Evolutionary conservation across 2,329 filamentous ascomycete genomes (phyloP), one percentile per base, ranked within the genome.

Genomic region (Neofusicoccum sp.): DNA sequence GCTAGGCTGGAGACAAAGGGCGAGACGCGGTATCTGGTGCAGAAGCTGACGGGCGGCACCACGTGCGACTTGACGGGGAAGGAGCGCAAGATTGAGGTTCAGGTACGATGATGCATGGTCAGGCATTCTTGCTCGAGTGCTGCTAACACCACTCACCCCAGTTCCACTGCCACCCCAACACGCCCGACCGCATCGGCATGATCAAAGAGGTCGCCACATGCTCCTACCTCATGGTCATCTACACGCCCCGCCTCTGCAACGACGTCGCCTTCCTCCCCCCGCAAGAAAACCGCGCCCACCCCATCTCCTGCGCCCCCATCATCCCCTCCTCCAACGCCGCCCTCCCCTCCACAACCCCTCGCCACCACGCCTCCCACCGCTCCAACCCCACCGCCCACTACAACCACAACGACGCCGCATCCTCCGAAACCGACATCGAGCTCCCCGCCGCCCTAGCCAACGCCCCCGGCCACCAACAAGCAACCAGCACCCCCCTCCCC

Each of bases 201-300:
- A 96, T 97, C 76, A 96, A 96, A 74, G 93, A 97, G 73, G 86
- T 93, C 1, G 89, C 89, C 2, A 96, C 91, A 9, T 97, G 93
- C 76, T 86, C 91, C 11, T 97, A 97, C 71, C 81, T 96, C 58
- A 96, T 97, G 92, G 86, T 96, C 33, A 85, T 97, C 64, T 89
- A 96, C 71, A 96, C 93, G 0, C 91, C 92, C 0, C 87, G 91
- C 0, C 84, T 97, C 11, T 97, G 93, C 77, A 86, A 89, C 70
- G 93, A 97, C 66, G 85, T 91, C 8, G 91, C 91, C 8, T 97
- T 97, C 73, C 79, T 89, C 58, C 92, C 93, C 0, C 90, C 91
- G 0, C 86, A 89, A 67, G 88, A 91, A 63, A 89, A 89, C 59
- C 84, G 85, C 61, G 87, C 91, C 5, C 89, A 96, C 71, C 77